Percentiles rank a stretch among this genome's conserved stretches.
Evolutionary conservation across 1,284 basidiomycete species (phyloP).

Genomic region (Uromyces viciae-fabae): DNA sequence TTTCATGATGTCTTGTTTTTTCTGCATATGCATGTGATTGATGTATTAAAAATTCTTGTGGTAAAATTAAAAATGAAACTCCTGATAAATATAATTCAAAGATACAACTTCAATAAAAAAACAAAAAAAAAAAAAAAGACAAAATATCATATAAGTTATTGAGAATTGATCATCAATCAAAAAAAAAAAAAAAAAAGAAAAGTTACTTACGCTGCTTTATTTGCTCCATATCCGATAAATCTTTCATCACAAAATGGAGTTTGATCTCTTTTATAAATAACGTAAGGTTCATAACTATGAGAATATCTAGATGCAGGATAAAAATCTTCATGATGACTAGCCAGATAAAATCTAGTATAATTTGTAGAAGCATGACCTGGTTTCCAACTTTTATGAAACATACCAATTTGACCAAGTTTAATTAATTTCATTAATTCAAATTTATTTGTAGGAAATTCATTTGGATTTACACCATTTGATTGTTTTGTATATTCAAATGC

Average conservation of each 20-base stretch:
- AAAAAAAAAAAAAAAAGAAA: conserved; percentile 8
- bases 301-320: conserved; percentile 72
- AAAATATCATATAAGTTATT: too few species aligned
- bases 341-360: conserved; percentile 66
- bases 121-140: not conserved
- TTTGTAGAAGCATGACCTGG: conserved; percentile 75
- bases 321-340: conserved; percentile 62
- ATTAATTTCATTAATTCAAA: conserved; percentile 62
- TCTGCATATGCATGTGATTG: conserved; percentile 78
- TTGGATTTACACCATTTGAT: conserved; percentile 62
- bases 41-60: conserved; percentile 79
- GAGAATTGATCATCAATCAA: not conserved
- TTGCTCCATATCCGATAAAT: conserved; percentile 77
- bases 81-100: conserved; percentile 66
- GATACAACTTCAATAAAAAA: conserved; percentile 62
- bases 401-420: conserved; percentile 61
- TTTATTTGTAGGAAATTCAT: conserved; percentile 66
- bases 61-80: conserved; percentile 71
- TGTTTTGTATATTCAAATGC: conserved; percentile 71
- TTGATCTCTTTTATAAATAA: conserved; percentile 71
- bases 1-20: conserved; percentile 65
- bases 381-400: conserved; percentile 72
- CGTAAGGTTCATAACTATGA: conserved; percentile 75
- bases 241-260: conserved; percentile 79
- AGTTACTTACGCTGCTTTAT: conserved; percentile 55